These are phyloP conservation scores for Pythium brachiatum DNA, from an alignment of 352 stramenopile genomes.

Conservation along the genomic window DNA sequence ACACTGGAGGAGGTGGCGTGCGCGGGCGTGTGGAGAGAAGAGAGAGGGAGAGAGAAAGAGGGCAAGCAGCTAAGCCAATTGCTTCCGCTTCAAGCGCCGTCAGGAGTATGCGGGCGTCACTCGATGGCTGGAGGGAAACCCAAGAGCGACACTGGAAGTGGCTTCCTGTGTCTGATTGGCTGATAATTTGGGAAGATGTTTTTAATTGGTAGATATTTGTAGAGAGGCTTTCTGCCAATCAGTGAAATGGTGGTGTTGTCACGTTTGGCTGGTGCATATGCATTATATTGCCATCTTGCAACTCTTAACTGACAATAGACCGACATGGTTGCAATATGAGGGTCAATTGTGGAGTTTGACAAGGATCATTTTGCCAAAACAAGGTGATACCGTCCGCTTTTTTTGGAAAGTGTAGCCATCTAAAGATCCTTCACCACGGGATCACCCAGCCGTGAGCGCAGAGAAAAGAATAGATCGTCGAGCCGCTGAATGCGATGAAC, in stretches of 20 bases:
- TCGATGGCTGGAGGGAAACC: conserved; percentile 20
- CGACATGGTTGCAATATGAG: conserved; percentile 3
- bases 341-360: not conserved
- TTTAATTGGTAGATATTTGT: conserved; percentile 10
- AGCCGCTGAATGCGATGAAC: not conserved
- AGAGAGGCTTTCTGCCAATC: conserved; percentile 7
- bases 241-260: not conserved
- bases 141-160: conserved; percentile 1
- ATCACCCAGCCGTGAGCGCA: not conserved
- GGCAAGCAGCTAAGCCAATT: conserved; percentile 26
- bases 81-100: conserved; percentile 27
- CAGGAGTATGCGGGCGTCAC: conserved; percentile 4
- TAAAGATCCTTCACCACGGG: not conserved
- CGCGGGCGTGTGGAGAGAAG: not conserved
- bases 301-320: not conserved
- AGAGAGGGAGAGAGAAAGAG: conserved; percentile 1
- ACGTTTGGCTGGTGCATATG: conserved; percentile 28
- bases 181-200: not conserved
- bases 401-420: conserved; percentile 21
- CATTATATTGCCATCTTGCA: conserved; percentile 16
- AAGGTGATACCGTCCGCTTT: not conserved
- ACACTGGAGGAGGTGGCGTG: not conserved
- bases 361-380: not conserved
- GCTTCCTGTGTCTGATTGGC: not conserved
- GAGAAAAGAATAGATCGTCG: conserved; percentile 1